Base-by-base conservation (phyloP, 768 basidiomycete species). In the Macrolepiota fuliginosa region DNA sequence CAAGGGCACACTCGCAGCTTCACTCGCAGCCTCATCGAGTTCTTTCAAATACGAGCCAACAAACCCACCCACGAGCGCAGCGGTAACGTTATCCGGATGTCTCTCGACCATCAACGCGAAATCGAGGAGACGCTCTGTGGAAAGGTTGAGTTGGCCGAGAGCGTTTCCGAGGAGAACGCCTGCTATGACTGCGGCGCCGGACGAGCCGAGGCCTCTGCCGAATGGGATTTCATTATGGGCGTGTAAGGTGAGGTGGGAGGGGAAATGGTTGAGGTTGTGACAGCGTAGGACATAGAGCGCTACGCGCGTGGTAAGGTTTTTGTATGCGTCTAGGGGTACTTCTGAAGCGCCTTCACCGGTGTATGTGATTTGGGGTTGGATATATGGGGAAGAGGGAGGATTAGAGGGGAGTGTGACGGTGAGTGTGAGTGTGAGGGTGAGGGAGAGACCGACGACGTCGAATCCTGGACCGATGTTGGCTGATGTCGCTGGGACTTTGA, bases 391-490 rank as follows among this genome's bases (percentile, higher is more conserved):
- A 35, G 71, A 64, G 27, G 75, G 65, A 12, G 75, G 72, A 3
- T 65, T 42, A 24, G 77, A 70, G 4, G 75, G 69, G 67, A 73
- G 65, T 29, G 72, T 69, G 36, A 95, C 88, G 51, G 82, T 81
- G 68, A 98, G 81, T 15, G 86, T 88, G 66, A 98, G 84, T 66
- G 88, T 82, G 32, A 97, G 84, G 1, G 93, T 94, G 24, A 98
- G 87, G 0, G 96, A 96, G 64, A 99, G 89, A n/a, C 97, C 97
- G 65, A 98, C 94, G 64, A 98, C 97, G 73, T 99, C 97, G 75
- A 99, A 99, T 25, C 96, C 96, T 42, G 96, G 96, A 2, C 96
- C 96, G 70, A 99, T 95, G 79, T 99, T 99, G 65, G 96, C 96
- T 64, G 96, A 95, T 1, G 96, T 98, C n/a, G 94, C 94, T 10